These are phyloP conservation scores for Aspergillus sp. DNA, from an alignment of 2,329 filamentous ascomycete species.

Conservation along the genomic window DNA sequence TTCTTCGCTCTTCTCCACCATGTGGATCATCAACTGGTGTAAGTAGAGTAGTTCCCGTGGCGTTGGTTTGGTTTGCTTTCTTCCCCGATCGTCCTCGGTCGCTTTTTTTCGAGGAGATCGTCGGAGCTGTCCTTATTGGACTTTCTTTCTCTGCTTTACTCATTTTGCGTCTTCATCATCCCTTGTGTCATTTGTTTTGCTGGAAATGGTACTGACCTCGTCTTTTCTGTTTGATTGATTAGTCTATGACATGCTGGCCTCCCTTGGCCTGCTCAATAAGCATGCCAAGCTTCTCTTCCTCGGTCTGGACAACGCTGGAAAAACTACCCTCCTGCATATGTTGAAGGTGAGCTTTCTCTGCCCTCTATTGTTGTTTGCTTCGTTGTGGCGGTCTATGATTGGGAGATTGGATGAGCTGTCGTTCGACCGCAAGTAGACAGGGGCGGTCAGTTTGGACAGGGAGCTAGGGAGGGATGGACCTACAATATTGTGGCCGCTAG, in stretches of 20 bases:
- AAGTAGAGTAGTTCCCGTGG: slow-evolving; percentile 50
- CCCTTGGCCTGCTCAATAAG: slow-evolving; percentile 88
- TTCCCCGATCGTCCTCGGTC: slow-evolving; percentile 3
- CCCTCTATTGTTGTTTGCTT: not conserved
- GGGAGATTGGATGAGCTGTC: not conserved
- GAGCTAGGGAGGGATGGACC: not conserved
- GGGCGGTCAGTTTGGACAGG: not conserved
- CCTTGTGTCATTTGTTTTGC: not conserved
- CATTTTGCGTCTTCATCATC: not conserved
- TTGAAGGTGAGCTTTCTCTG: slow-evolving; percentile 67
- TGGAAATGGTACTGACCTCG: not conserved
- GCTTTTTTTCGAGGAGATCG: not conserved
- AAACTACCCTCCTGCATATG: slow-evolving; percentile 93
- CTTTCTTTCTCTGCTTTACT: not conserved
- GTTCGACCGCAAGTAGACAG: not conserved
- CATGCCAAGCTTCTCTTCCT: slow-evolving; percentile 93
- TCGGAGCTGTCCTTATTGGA: not conserved
- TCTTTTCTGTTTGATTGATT: slow-evolving; percentile 18
- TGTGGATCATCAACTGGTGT: slow-evolving; percentile 98
- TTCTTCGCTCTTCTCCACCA: slow-evolving; percentile 38
- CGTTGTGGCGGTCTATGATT: not conserved
- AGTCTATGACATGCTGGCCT: slow-evolving; percentile 90
- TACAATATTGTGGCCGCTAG: too few species aligned
- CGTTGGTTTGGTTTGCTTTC: slow-evolving; percentile 6
- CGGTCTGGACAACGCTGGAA: slow-evolving; percentile 90